phyloP scores from a whole-genome alignment of 2,329 filamentous ascomycete genomes.

The Talaromyces pinophilus region DNA sequence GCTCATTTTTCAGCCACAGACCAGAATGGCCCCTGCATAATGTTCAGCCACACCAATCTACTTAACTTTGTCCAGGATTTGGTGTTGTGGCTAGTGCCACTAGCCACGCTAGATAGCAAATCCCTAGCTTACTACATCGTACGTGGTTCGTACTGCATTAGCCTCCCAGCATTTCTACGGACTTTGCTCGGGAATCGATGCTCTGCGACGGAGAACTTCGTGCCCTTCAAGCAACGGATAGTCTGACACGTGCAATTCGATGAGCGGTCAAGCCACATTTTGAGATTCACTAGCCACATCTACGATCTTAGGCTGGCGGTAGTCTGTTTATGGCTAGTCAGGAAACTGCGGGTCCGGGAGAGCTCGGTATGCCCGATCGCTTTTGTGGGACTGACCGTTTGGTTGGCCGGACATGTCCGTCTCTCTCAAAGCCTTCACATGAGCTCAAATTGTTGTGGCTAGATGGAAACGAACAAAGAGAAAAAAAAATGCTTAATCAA shows the following conservation, averaged over 20 bases:
- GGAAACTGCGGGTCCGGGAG: neutral
- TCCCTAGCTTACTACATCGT: neutral
- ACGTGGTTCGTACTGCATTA: neutral
- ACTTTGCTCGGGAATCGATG: neutral
- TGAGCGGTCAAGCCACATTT: conserved; percentile 1
- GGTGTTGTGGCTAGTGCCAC: neutral
- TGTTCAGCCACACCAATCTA: neutral
- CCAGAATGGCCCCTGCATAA: neutral
- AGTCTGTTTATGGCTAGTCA: neutral
- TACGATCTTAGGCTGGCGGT: neutral
- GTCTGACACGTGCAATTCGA: neutral
- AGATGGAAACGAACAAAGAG: too few relatives aligned
- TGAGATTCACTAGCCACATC: neutral
- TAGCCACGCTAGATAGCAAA: neutral
- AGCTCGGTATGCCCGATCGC: conserved; percentile 14
- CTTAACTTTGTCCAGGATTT: neutral
- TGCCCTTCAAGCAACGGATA: neutral
- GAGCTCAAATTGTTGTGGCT: too few relatives aligned
- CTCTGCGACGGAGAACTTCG: neutral
- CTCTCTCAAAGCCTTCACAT: too few relatives aligned
- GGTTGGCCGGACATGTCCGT: conserved; percentile 9
- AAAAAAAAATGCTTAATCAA: neutral
- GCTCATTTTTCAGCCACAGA: neutral
- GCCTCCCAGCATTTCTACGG: neutral
- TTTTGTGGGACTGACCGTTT: neutral